Percentiles rank a stretch among this genome's conserved stretches.
Evolutionary conservation across 2,329 filamentous ascomycete species (phyloP).

Genomic region (Fusarium incarnatum): DNA sequence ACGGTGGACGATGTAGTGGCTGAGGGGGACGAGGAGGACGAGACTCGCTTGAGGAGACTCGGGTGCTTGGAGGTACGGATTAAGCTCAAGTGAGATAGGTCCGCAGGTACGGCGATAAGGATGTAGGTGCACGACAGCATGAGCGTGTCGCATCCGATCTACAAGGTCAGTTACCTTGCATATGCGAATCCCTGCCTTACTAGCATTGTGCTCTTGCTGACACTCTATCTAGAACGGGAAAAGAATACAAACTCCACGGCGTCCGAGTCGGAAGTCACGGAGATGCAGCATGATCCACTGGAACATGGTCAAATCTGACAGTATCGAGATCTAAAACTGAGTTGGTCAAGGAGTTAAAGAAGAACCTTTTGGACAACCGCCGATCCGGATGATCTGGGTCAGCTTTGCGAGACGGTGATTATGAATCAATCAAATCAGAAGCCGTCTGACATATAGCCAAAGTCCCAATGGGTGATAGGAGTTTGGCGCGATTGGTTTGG

Average conservation of each 20-base stretch:
- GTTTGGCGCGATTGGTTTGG: constrained; percentile 1
- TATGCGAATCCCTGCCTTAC: constrained; percentile 7
- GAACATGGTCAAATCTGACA: constrained; percentile 21
- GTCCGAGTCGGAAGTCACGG: constrained; percentile 36
- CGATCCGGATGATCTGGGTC: constrained; percentile 14
- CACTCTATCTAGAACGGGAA: not conserved
- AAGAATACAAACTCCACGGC: constrained; percentile 9
- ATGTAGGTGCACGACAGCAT: constrained; percentile 7
- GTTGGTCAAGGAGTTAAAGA: constrained; percentile 13
- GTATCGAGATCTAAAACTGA: constrained; percentile 26
- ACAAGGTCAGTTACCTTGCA: constrained; percentile 25
- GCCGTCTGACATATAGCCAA: constrained; percentile 11
- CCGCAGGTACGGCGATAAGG: constrained; percentile 12
- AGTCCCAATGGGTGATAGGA: not conserved
- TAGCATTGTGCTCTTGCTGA: constrained; percentile 22
- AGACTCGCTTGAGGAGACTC: constrained; percentile 60
- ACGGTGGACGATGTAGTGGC: constrained; percentile 74
- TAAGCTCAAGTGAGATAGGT: constrained; percentile 55
- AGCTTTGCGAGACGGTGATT: constrained; percentile 16
- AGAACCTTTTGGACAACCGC: not conserved
- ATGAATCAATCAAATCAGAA: constrained; percentile 24
- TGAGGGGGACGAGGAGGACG: constrained; percentile 53
- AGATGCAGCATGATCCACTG: constrained; percentile 14
- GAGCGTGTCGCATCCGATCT: constrained; percentile 9
- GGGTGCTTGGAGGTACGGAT: constrained; percentile 65